Percentiles rank a stretch among this genome's conserved stretches.
Evolutionary conservation across 139 green algal species (phyloP).

Genomic region (Haematococcus lacustris): DNA sequence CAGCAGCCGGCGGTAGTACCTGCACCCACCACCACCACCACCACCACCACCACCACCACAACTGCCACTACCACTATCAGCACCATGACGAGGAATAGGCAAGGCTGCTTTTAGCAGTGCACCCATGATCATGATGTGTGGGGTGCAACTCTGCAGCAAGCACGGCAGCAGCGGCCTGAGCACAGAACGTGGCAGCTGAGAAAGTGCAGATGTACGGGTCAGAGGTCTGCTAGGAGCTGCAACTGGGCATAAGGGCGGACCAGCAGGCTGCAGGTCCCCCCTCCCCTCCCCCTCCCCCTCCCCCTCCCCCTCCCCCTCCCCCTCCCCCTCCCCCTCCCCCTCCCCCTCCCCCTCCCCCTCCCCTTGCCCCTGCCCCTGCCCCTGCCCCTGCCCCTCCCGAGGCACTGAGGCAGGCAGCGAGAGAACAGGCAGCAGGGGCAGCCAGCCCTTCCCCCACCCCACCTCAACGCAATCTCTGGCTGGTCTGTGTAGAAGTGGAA

Average conservation of each 20-base stretch:
- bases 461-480: slow-evolving; percentile 70
- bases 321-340: too few species aligned
- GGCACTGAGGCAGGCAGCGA: too few species aligned
- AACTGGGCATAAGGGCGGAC: too few species aligned
- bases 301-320: too few species aligned
- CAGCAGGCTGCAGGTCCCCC: too few species aligned
- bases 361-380: neutral
- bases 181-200: too few species aligned
- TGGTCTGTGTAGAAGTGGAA: slow-evolving; percentile 80
- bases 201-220: too few species aligned
- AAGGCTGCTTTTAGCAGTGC: neutral
- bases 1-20: slow-evolving; percentile 38
- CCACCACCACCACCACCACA: neutral
- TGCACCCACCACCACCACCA: neutral
- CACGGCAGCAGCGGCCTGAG: neutral
- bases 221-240: too few species aligned
- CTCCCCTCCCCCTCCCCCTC: too few species aligned
- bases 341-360: neutral
- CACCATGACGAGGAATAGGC: neutral
- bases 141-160: neutral
- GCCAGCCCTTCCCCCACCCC: neutral
- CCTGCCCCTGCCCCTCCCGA: too few species aligned
- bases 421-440: too few species aligned
- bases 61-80: neutral
- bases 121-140: too few species aligned